Evolutionary conservation across 768 basidiomycete genomes (phyloP), one percentile per base, ranked within the genome.

Genomic region (Symmetrospora coprosmae): DNA sequence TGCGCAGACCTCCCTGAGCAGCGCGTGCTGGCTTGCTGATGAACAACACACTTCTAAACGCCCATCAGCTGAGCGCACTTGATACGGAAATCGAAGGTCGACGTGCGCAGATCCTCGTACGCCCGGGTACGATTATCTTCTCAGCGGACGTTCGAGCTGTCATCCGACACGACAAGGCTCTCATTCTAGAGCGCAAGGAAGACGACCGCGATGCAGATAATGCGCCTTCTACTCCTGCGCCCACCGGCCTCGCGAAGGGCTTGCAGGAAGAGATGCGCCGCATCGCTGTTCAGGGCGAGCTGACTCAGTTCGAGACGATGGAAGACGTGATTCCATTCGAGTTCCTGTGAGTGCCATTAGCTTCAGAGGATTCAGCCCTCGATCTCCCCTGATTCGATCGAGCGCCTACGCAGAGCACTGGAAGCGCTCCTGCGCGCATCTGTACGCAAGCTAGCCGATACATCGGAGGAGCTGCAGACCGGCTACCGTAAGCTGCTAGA

Each of bases 331-430:
- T 21, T 28, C 55, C 55, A 4, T 58, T 58, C 41, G 55, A 58
- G 33, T 58, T 58, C 25, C 27, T 58, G 55, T 58, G 21, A 58
- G 55, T 31, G n/a, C n/a, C n/a, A n/a, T n/a, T n/a, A n/a, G n/a
- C n/a, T 34, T 38, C 11, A n/a, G 9, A 28, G 40, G 35, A 23
- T 6, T 17, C 17, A 28, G 13, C 33, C 23, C 31, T 17, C 50
- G 38, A 37, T 37, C 9, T 9, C 31, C 11, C 7, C 8, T 35
- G 9, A 9, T 11, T 7, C 16, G 7, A 11, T 50, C 7, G 7
- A 11, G 13, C 33, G 31, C 33, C n/a, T 31, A n/a, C 25, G 23
- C 28, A 58, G 55, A 9, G 55, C 55, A 21, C 41, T 58, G 4
- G 55, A 58, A 58, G 55, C 55, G 30, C 30, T 58, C 11, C 43